phyloP scores from a whole-genome alignment of 2,329 filamentous ascomycete species.

The Alternaria brassicae region DNA sequence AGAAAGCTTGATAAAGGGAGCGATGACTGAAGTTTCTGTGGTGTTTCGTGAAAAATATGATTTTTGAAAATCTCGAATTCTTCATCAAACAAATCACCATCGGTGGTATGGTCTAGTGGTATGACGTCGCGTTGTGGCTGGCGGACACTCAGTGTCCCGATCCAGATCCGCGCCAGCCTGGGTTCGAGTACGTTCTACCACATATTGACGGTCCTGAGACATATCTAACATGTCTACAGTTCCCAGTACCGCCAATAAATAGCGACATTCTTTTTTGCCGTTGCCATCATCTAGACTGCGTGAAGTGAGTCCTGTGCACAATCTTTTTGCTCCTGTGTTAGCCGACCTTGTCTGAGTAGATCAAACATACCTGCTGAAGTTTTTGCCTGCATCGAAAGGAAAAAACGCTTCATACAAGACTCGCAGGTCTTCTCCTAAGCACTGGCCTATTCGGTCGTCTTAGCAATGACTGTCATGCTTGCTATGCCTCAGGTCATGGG shows the following conservation, averaged over 20 bases:
- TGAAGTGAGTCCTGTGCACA: neutral
- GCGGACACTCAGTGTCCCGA: slow-evolving; percentile 32
- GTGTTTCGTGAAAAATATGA: no score
- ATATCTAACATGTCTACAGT: slow-evolving; percentile 36
- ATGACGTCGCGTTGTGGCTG: slow-evolving; percentile 52
- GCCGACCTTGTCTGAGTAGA: neutral
- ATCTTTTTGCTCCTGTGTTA: neutral
- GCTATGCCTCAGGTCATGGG: neutral
- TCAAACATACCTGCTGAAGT: neutral
- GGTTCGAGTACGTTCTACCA: slow-evolving; percentile 42
- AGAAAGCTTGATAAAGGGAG: neutral
- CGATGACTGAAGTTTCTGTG: neutral
- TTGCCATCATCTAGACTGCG: neutral
- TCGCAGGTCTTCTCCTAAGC: no score
- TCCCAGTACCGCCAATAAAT: slow-evolving; percentile 44
- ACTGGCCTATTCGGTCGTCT: neutral
- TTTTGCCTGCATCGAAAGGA: neutral
- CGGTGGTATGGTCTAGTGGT: slow-evolving; percentile 50
- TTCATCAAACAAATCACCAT: slow-evolving; percentile 24
- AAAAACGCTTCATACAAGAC: no score
- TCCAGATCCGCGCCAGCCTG: slow-evolving; percentile 49
- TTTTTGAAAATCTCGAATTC: neutral
- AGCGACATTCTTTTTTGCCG: slow-evolving; percentile 26
- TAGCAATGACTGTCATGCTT: neutral
- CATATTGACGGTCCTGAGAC: slow-evolving; percentile 26